A percentile compares a stretch with the other conserved stretches of the same genome.
Evolutionary conservation across 495 filamentous ascomycete species (phyloP).

Genomic region (Penicillium alfredii): DNA sequence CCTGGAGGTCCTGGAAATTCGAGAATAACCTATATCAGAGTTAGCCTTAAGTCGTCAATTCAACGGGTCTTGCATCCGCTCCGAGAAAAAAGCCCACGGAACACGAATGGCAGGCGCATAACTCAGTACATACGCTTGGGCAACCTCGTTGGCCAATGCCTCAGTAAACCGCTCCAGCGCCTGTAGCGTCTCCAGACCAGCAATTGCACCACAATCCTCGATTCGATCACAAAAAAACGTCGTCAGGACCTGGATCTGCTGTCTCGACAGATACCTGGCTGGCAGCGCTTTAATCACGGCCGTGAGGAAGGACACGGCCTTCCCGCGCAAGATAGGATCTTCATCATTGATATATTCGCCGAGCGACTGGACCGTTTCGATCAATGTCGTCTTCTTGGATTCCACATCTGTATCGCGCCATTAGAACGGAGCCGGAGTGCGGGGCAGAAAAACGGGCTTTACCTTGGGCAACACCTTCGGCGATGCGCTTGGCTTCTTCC

Average conservation of each 20-base stretch:
- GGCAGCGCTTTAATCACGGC: constrained; percentile 54
- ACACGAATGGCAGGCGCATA: background rate
- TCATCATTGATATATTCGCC: constrained; percentile 68
- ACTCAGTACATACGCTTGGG: constrained; percentile 41
- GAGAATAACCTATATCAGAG: constrained; percentile 35
- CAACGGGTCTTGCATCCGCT: constrained; percentile 1
- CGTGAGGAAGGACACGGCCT: constrained; percentile 63
- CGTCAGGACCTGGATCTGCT: constrained; percentile 57
- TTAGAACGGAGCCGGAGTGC: constrained; percentile 19
- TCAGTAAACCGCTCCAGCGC: constrained; percentile 44
- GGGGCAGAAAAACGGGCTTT: constrained; percentile 16
- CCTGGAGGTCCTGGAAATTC: constrained; percentile 54
- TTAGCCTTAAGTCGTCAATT: constrained; percentile 10
- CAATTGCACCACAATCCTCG: constrained; percentile 52
- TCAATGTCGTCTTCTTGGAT: constrained; percentile 54
- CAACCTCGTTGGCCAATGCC: constrained; percentile 42
- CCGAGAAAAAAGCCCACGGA: background rate
- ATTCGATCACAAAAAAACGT: constrained; percentile 58
- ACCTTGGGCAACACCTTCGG: constrained; percentile 53
- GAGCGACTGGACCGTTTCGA: constrained; percentile 61
- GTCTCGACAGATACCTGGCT: constrained; percentile 55
- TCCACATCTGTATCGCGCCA: constrained; percentile 48
- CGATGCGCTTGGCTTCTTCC: constrained; percentile 53
- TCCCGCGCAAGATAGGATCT: constrained; percentile 55
- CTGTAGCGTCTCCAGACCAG: constrained; percentile 44